Evolutionary conservation across 371 early-diverging fungal species (phyloP).

Genomic region (Actinomucor elegans): DNA sequence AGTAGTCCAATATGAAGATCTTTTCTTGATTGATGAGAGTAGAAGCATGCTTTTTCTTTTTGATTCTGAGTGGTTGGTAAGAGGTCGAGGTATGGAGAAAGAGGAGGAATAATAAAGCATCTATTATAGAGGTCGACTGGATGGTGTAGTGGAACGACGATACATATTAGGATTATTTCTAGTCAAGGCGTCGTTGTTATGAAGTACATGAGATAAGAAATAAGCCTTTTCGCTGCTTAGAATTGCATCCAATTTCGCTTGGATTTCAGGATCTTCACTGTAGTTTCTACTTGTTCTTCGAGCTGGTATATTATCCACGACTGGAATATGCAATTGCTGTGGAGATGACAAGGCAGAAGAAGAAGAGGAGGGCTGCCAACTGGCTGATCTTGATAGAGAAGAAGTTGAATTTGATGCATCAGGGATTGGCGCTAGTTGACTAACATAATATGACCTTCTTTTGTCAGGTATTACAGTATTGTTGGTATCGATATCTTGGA

Average conservation of each 20-base stretch:
- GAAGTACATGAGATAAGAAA: neutral
- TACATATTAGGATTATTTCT: neutral
- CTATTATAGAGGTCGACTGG: neutral
- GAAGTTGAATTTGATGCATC: conserved; percentile 1
- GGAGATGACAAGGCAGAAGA: neutral
- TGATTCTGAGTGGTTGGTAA: no score
- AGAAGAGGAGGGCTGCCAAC: conserved; percentile 20
- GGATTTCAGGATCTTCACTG: conserved; percentile 20
- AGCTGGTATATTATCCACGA: conserved; percentile 16
- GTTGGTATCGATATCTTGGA: neutral
- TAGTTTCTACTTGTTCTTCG: conserved; percentile 31
- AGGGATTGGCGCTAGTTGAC: neutral
- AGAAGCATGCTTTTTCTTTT: no score
- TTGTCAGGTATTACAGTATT: neutral
- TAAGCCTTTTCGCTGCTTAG: conserved; percentile 8
- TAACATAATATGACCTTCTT: conserved; percentile 4
- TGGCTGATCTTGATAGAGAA: conserved; percentile 14
- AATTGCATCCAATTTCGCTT: conserved; percentile 21
- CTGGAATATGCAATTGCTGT: neutral
- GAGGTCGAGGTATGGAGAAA: no score
- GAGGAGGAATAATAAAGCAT: neutral
- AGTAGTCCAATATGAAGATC: no score
- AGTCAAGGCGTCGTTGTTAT: neutral
- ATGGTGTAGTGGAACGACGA: neutral
- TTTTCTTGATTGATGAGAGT: no score